A percentile compares a stretch with the other conserved stretches of the same genome.
phyloP scores from a whole-genome alignment of 2,329 filamentous ascomycete genomes.

The Fusarium floridanum region DNA sequence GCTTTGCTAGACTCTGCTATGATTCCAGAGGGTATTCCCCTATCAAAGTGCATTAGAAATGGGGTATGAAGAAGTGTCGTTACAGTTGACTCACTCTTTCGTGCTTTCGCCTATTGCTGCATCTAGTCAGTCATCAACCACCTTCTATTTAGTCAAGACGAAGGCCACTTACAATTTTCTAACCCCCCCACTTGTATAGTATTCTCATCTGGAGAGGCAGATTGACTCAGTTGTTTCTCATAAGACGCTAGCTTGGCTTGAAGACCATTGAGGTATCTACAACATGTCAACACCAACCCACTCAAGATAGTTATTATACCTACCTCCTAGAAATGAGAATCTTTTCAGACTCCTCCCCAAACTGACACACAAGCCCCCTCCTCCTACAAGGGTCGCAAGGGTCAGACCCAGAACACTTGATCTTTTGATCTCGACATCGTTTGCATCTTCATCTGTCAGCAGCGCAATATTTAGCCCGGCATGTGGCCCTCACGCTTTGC shows the following conservation, averaged over 20 bases:
- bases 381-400: not conserved
- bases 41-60: not conserved
- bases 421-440: constrained; percentile 2
- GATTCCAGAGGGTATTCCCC: not conserved
- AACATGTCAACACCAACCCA: not conserved
- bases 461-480: too few relatives aligned
- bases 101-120: not conserved
- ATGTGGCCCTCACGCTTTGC: not conserved
- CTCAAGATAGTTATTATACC: not conserved
- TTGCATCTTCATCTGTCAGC: not conserved
- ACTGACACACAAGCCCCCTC: not conserved
- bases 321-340: not conserved
- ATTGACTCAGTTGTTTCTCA: not conserved
- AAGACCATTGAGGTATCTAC: not conserved
- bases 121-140: not conserved
- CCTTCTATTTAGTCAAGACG: rapidly evolving
- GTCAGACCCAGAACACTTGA: not conserved
- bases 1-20: not conserved
- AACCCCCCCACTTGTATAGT: not conserved
- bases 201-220: not conserved
- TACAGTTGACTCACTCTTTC: not conserved
- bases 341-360: not conserved
- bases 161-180: not conserved
- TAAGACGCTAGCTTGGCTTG: not conserved
- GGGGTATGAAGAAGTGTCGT: rapidly evolving